Base-by-base conservation (phyloP, 345 rosid genomes). In the Microthlaspi erraticum region DNA sequence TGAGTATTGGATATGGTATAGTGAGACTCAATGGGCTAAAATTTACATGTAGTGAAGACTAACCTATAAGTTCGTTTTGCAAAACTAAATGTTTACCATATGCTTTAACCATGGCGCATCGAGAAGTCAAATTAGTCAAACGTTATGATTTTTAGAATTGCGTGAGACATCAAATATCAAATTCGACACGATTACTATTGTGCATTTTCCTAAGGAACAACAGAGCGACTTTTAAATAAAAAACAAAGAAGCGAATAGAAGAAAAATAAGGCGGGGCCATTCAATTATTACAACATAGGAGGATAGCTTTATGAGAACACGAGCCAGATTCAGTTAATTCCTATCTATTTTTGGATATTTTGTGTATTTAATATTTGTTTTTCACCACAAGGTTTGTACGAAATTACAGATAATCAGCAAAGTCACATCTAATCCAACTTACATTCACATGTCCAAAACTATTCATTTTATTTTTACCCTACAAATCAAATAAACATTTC, bases 261-360 rank as follows among this genome's bases (percentile, higher is more conserved):
- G 8, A 55, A 50, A 65, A 48, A 34, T 26, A 49, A 33, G 3
- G 49, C 33, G n/a, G 64, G 74, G 19, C 5, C 29, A 26, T 2
- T 69, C 32, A 76, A 76, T 69, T 69, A 76, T 76, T 68, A 76
- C 66, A 69, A 48, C 74, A 68, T 61, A 53, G 32, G 50, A 48
- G 10, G 49, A 14, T 39, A 69, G 51, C 55, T 75, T 69, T 69
- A 62, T 39, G 79, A 75, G 52, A 75, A 75, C 60, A 69, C 75
- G 70, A 75, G 66, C 68, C 75, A 70, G 79, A 69, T 75, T 69
- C 79, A 76, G 71, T 70, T 76, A 76, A 76, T 69, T 33, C 32
- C 32, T 63, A 46, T 68, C 70, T 52, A 46, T 20, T 46, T 55
- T 14, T 45, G 75, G 71, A 31, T 69, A 55, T 48, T 10, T 67